Evolutionary conservation across 352 stramenopile genomes (phyloP), one percentile per base, ranked within the genome.

Genomic region (Phytophthora capsici): DNA sequence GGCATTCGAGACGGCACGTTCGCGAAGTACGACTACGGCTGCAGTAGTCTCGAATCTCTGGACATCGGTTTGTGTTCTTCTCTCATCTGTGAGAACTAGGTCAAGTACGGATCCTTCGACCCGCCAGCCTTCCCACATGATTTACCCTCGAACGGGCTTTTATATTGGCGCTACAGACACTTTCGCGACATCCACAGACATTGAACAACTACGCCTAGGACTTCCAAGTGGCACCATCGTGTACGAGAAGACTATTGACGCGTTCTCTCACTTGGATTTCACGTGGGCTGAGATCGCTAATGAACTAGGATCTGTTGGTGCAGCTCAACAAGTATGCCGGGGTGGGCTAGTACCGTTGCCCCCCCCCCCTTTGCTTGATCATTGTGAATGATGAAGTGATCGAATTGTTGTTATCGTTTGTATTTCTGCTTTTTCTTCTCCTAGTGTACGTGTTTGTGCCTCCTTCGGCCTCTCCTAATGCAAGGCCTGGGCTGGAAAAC

Each of bases 241-340:
- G 22, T 48, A 61, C 16, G 77, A 84, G 45, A 60, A 77, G 46
- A 53, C 66, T 5, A 46, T 78, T 40, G 50, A 77, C 6, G 36
- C 52, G 19, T 78, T 78, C 55, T 84, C 78, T 50, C 78, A 84
- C 53, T 36, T 87, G 38, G 78, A 87, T 71, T 87, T 83, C 57
- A 80, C 77, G 22, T 84, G 77, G 78, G 69, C 72, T 2, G 49
- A 55, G 36, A 83, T 82, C 30, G 67, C 59, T 16, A 70, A 66
- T n/a, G 61, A 82, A 16, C 63, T 63, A 77, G 37, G 60, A 81
- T n/a, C 56, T 84, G 23, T 53, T 84, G 23, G 37, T 60, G 8
- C 64, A 84, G n/a, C 69, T 87, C 30, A 62, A 79, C 23, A 58
- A 69, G 34, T 82, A 77, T 28, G 70, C 79, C 14, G 75, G 75